Evolutionary conservation across 164 flowering plant genomes (phyloP).

Genomic region (Magnolia kwangsiensis): DNA sequence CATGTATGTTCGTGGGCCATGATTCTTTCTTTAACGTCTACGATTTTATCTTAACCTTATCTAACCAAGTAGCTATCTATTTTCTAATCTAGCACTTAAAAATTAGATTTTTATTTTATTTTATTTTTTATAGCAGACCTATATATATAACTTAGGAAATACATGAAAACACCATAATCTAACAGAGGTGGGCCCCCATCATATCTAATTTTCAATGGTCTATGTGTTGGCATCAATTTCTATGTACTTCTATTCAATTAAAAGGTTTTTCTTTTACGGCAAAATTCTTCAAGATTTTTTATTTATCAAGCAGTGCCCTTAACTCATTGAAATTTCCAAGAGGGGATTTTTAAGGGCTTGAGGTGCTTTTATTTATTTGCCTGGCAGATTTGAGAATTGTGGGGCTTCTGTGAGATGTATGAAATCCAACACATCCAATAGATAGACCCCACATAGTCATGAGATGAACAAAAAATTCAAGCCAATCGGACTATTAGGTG

Average conservation of each 20-base stretch:
- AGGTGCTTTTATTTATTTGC: too few relatives aligned
- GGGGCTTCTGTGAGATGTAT: too few relatives aligned
- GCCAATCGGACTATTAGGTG: too few relatives aligned
- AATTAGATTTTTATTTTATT: background rate
- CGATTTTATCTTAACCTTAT: background rate
- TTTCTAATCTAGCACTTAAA: background rate
- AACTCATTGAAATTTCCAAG: too few relatives aligned
- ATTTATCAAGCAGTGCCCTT: too few relatives aligned
- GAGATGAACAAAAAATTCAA: too few relatives aligned
- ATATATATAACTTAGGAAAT: background rate
- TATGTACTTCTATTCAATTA: background rate
- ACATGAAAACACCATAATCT: background rate
- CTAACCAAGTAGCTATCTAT: background rate
- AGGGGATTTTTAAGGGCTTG: too few relatives aligned
- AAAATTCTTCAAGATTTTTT: too few relatives aligned
- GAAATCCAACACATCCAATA: too few relatives aligned
- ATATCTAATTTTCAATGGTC: background rate
- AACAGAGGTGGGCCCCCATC: background rate
- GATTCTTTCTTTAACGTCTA: background rate
- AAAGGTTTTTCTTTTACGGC: too few relatives aligned
- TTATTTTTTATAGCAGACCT: background rate
- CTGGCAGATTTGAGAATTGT: too few relatives aligned
- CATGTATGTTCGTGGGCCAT: background rate
- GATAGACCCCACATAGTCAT: too few relatives aligned
- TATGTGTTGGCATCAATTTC: background rate